Evolutionary conservation across 306 rosid species (phyloP), one percentile per base, ranked within the genome.

Genomic region (Cicer yamashitae): DNA sequence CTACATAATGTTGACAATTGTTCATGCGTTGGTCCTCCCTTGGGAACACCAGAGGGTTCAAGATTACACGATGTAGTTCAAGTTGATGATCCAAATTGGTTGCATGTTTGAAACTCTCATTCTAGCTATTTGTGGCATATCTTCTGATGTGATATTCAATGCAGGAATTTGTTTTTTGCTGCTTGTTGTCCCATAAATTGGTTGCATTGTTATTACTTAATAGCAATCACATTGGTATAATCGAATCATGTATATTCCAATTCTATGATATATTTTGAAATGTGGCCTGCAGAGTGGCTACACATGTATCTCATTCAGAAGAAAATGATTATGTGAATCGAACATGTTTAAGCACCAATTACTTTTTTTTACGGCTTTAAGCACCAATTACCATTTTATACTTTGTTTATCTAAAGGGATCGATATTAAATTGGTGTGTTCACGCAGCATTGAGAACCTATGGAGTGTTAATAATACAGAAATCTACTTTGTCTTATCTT

Each of bases 11-110:
- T 88, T 45, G 87, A 90, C 44, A 92, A 92, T 82, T 82, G 89
- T 82, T 86, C 92, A 1, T 89, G 85, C 81, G 47, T 14, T 34
- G 83, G 78, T 82, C 82, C 94, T 81, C 92, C 97, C 1, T 67
- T 91, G 75, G 97, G 92, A 77, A 89, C 89, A 64, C 97, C 94
- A 11, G 94, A 86, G 57, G 92, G 88, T 81, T 88, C 92, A 40
- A 75, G 79, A 45, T 82, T 91, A 73, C 92, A 89, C 80, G 9
- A 76, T 4, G 9, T 54, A 6, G 73, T 88, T 25, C 73, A 76
- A 76, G 39, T 82, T 71, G 63, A 85, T 71, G 84, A 75, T 79
- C 72, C 86, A 37, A 75, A 71, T 39, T 9, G 73, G 79, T 61
- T 44, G 5, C 38, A 45, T 56, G 73, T 61, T 1, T 79, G 81